Conservation (phyloP, 2,329 filamentous ascomycete species). For the Sporothrix euskadiensis region DNA sequence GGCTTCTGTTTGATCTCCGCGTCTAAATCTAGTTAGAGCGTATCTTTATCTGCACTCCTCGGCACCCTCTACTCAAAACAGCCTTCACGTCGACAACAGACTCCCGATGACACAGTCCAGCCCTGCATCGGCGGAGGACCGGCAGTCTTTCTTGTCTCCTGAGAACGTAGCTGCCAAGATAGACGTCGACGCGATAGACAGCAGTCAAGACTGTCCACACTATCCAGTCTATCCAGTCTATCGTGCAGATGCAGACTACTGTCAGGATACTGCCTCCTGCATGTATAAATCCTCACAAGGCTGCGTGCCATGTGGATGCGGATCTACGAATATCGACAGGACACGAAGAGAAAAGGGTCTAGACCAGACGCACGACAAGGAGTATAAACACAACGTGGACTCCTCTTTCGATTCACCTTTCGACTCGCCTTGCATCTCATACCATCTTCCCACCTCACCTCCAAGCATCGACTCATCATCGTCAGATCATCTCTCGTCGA, state of each 20-base stretch:
- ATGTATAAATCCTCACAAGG: conserved; percentile 7
- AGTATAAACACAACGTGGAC: background rate
- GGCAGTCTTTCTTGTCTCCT: background rate
- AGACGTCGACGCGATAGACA: background rate
- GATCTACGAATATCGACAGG: background rate
- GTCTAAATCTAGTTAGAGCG: conserved; percentile 3
- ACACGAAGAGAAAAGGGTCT: background rate
- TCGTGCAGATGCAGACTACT: background rate
- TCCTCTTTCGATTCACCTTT: background rate
- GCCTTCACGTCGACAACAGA: background rate
- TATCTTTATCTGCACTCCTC: background rate
- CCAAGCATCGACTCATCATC: background rate
- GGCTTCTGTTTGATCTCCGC: conserved; percentile 14
- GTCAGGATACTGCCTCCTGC: background rate
- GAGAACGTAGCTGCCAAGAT: background rate
- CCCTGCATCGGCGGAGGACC: background rate
- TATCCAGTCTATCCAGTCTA: background rate
- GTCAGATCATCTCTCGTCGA: background rate
- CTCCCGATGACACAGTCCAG: background rate
- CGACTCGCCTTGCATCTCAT: background rate
- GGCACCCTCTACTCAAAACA: background rate
- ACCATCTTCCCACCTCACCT: background rate
- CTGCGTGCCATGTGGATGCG: conserved; percentile 14
- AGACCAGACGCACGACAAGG: background rate
- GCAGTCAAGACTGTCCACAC: no score